Evolutionary conservation across 352 stramenopile genomes (phyloP).

Genomic region (Globisporangium cylindrosporum): DNA sequence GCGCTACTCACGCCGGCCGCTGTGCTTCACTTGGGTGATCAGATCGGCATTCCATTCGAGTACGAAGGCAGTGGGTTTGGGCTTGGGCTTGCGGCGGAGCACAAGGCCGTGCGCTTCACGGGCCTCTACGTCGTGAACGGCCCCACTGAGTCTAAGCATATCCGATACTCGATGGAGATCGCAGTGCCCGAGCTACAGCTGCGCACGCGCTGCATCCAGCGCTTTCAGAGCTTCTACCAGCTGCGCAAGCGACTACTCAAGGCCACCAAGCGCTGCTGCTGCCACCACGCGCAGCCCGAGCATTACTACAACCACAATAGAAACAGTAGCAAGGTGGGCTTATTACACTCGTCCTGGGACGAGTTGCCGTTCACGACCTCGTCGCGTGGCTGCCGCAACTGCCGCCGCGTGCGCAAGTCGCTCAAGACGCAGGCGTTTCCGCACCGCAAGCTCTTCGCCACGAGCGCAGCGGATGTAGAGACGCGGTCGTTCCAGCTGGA

Average conservation of each 20-base stretch:
- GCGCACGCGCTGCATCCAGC: constrained; percentile 44
- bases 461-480: constrained; percentile 43
- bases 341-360: constrained; percentile 15
- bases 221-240: constrained; percentile 54
- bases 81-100: not conserved
- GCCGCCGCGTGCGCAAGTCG: constrained; percentile 30
- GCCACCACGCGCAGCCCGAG: constrained; percentile 20
- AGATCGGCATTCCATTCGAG: constrained; percentile 9
- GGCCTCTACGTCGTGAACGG: constrained; percentile 58
- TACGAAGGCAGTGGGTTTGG: not conserved
- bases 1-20: constrained; percentile 4
- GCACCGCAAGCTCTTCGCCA: constrained; percentile 43
- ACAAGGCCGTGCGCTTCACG: constrained; percentile 44
- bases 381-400: constrained; percentile 35
- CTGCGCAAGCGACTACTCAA: constrained; percentile 51
- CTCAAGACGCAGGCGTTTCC: constrained; percentile 50
- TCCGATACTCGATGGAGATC: constrained; percentile 71
- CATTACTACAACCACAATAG: constrained; percentile 7
- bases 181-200: constrained; percentile 39
- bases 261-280: constrained; percentile 43
- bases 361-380: constrained; percentile 20
- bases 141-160: constrained; percentile 41
- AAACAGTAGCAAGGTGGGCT: constrained; percentile 16
- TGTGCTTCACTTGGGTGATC: not conserved
- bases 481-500: constrained; percentile 49